Base-by-base conservation (phyloP, 805 yeast species). In the Teunomyces lycoperdinae region DNA sequence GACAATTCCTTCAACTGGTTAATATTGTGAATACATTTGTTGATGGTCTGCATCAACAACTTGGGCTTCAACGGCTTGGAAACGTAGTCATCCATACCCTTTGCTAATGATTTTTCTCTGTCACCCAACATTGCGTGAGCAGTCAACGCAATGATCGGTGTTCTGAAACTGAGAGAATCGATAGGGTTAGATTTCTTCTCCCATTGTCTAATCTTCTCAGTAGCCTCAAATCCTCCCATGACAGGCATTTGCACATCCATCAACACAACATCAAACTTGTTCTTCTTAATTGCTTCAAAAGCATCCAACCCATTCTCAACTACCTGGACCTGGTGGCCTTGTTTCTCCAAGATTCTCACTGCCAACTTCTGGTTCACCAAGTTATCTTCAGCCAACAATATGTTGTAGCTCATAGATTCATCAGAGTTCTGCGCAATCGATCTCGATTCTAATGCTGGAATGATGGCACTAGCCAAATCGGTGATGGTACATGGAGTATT, bases 231-330 rank as follows among this genome's bases (percentile, higher is more conserved):
- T 0, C 96, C 96, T 27, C 96, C 96, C 94, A 89, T 89, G 11
- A 87, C 88, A 7, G 96, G 96, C 96, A 89, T 89, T 65, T 89
- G 96, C 40, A 89, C 96, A 70, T 89, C 96, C 96, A 89, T 89
- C 55, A 89, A 77, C 14, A 89, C 86, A 42, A 87, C 91, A 62
- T 89, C 96, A 62, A 84, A 89, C 42, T 77, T 74, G 51, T 77
- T 79, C 54, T 78, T 74, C 62, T 83, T 74, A 40, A 87, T 82
- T 1, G 90, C 91, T 50, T 87, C 88, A 54, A 81, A 78, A 0
- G 96, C 96, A 57, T 88, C 89, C 49, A 79, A 73, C 11, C 96
- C 96, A 65, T 89, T 89, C 62, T 87, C 92, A 5, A 88, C 96
- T 42, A 89, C 96, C 49, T 82, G 84, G 9, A 89, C 91, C 49